Conservation (phyloP, 352 stramenopile species). For the Phytophthora niederhauseri region DNA sequence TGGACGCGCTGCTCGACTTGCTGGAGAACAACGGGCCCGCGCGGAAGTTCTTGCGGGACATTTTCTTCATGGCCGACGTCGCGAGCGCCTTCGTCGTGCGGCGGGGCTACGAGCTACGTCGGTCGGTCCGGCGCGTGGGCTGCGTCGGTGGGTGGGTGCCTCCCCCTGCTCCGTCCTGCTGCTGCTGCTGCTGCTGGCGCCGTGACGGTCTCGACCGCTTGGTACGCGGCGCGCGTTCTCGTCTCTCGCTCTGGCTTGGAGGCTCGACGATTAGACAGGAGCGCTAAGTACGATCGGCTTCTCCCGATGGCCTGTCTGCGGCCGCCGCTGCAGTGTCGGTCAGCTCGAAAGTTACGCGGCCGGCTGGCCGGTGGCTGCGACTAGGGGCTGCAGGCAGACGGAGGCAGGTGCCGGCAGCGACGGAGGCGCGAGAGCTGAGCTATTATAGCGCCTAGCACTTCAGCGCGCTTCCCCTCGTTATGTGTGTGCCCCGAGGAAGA, state of each 20-base stretch:
- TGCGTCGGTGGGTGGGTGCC: not conserved
- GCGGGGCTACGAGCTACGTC: slow-evolving; percentile 1
- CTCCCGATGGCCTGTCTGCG: slow-evolving; percentile 18
- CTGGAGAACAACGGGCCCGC: slow-evolving; percentile 46
- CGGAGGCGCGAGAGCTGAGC: not conserved
- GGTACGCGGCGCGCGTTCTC: slow-evolving; percentile 11
- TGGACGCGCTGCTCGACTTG: slow-evolving; percentile 27
- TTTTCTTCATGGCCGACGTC: slow-evolving; percentile 65
- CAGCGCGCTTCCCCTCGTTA: not conserved
- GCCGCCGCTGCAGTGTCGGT: not conserved
- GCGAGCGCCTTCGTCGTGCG: slow-evolving; percentile 29
- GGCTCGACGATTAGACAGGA: slow-evolving; percentile 2
- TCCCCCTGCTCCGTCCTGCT: not conserved
- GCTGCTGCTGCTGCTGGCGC: no score
- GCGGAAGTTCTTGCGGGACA: slow-evolving; percentile 73
- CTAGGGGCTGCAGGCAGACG: not conserved
- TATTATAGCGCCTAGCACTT: not conserved
- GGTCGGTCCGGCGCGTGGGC: not conserved
- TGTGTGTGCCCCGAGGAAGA: not conserved
- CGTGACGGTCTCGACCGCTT: not conserved
- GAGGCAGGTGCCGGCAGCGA: not conserved
- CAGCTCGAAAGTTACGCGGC: slow-evolving; percentile 14
- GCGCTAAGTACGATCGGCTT: slow-evolving; percentile 22
- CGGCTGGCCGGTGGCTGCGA: not conserved
- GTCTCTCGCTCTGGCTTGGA: slow-evolving; percentile 15